Base-by-base conservation (phyloP, 2,329 filamentous ascomycete species). In the Monilinia fructigena region DNA sequence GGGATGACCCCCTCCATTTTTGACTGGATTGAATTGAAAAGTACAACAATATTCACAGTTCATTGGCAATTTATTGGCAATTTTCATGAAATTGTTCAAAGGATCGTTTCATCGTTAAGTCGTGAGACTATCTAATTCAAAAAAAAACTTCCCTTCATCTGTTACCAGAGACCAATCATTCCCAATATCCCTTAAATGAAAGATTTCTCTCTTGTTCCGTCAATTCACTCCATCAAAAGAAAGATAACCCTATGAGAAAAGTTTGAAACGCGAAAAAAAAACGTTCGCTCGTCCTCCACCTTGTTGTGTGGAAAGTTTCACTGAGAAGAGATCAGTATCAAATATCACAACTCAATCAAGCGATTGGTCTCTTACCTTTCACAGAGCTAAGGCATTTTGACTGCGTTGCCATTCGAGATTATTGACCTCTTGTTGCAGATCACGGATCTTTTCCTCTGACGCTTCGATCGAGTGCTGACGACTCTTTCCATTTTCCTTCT, bases 391-490 rank as follows among this genome's bases (percentile, higher is more conserved):
- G 28, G 56, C 58, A 55, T 62, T 63, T 40, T 63, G 58, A 42
- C 28, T 28, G 40, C 58, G 56, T 63, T 66, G 56, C 58, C 58
- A 63, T 47, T 66, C 47, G 42, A 88, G 80, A 60, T 78, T 79
- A 54, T 78, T 67, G 71, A 88, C 83, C 77, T 93, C 89, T 68
- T 78, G 79, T 70, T 82, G 75, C 70, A 96, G 84, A 66, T 88
- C 84, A 55, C 79, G 76, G 77, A 94, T 91, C 73, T 93, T 91
- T 64, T 80, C 79, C 71, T 89, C 82, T 68, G 93, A 86, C 70
- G 86, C 85, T 76, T 88, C 86, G 76, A 96, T 90, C 64, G 90
- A 88, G 62, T 89, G 89, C 69, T 82, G 82, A 63, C 89, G 86
- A 78, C 68, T 68, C 55, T 67, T 61, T 42, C 65, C 66, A 14